Conservation (phyloP, 371 early-diverging fungal genomes). For the Conidiobolus incongruus region DNA sequence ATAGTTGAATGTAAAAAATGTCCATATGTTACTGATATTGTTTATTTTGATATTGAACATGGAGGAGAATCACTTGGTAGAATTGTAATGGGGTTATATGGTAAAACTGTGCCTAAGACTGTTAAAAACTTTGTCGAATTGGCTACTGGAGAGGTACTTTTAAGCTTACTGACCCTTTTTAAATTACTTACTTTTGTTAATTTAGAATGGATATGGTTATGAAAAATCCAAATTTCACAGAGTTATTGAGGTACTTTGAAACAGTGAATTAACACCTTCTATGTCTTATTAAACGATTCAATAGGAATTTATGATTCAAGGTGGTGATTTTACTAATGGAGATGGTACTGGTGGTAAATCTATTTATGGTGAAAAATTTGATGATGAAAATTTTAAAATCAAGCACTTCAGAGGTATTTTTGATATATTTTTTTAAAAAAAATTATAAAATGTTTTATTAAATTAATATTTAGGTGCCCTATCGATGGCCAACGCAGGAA, state of each 20-base stretch:
- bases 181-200: neutral
- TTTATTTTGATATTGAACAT: slow-evolving; percentile 1
- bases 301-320: slow-evolving; percentile 61
- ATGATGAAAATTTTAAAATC: slow-evolving; percentile 81
- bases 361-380: slow-evolving; percentile 59
- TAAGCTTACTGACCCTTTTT: too few species aligned
- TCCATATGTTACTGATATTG: neutral
- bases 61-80: neutral
- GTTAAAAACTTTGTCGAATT: slow-evolving; percentile 78
- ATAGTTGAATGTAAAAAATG: too few species aligned
- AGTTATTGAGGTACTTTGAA: too few species aligned
- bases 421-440: too few species aligned
- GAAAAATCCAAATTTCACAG: slow-evolving; percentile 63
- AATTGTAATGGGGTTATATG: slow-evolving; percentile 6
- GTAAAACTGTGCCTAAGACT: slow-evolving; percentile 77
- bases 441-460: too few species aligned
- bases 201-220: slow-evolving; percentile 50
- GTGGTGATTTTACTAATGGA: slow-evolving; percentile 43
- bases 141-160: slow-evolving; percentile 33
- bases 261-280: too few species aligned
- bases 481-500: slow-evolving; percentile 89
- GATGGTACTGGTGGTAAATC: slow-evolving; percentile 78
- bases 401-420: too few species aligned
- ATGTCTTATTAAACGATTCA: too few species aligned
- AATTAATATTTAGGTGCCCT: slow-evolving; percentile 13